Conservation (phyloP, 1,284 basidiomycete species). For the Cryptococcus sp. region DNA sequence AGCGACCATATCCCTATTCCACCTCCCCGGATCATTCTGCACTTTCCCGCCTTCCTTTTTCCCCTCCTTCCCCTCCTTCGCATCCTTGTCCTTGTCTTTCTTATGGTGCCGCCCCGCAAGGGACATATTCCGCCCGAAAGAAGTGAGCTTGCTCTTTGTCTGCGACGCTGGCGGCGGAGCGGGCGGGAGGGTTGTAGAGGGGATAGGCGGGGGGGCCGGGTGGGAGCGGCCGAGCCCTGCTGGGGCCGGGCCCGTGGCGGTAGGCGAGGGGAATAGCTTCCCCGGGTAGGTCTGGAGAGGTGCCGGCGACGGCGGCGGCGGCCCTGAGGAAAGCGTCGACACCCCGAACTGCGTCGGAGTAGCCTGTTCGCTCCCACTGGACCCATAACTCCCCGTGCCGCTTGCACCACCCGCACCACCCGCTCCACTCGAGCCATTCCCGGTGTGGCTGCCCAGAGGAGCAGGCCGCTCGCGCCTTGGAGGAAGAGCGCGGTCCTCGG, state of each 20-base stretch:
- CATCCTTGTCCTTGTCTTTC: conserved; percentile 22
- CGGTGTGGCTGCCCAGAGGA: too few relatives aligned
- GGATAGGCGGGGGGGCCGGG: conserved; percentile 14
- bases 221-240: conserved; percentile 8
- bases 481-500: too few relatives aligned
- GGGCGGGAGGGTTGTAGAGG: not conserved
- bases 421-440: too few relatives aligned
- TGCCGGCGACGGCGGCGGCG: too few relatives aligned
- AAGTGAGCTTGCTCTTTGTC: conserved; percentile 21
- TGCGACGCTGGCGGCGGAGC: conserved; percentile 1
- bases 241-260: not conserved
- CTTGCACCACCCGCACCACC: too few relatives aligned
- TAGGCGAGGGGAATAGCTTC: not conserved
- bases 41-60: conserved; percentile 18
- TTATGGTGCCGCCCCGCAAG: conserved; percentile 18
- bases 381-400: too few relatives aligned
- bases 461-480: too few relatives aligned
- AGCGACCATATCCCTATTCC: conserved; percentile 44
- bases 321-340: too few relatives aligned
- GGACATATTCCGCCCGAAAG: conserved; percentile 31
- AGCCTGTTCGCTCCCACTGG: too few relatives aligned
- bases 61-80: conserved; percentile 15
- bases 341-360: too few relatives aligned
- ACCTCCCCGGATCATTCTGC: conserved; percentile 39
- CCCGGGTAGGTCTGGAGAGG: too few relatives aligned